These are phyloP conservation scores for Alternaria sp. DNA, from an alignment of 2,329 filamentous ascomycete species.

Conservation along the genomic window DNA sequence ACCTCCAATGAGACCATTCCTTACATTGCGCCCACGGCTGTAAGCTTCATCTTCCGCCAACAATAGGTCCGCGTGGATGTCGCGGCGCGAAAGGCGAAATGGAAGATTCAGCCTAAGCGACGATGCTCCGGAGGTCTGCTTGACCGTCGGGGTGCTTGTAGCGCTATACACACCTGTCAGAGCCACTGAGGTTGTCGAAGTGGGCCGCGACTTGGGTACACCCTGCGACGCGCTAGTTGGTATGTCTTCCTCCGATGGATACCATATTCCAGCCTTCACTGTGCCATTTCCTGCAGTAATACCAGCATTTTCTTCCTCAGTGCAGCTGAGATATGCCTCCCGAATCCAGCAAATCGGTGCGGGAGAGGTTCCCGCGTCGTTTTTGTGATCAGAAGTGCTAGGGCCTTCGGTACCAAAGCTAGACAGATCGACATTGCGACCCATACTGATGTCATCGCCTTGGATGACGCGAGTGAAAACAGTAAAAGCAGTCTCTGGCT, in stretches of 20 bases:
- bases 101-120: neutral
- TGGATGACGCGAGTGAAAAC: conserved; percentile 62
- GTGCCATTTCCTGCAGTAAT: conserved; percentile 58
- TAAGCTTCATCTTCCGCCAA: neutral
- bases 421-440: conserved; percentile 60
- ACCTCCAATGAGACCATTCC: conserved; percentile 4
- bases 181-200: neutral
- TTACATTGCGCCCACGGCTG: neutral
- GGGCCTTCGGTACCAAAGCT: conserved; percentile 67
- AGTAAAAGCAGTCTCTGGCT: conserved; percentile 59
- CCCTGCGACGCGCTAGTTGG: conserved; percentile 4
- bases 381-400: conserved; percentile 65
- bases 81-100: neutral
- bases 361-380: conserved; percentile 60
- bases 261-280: conserved; percentile 34
- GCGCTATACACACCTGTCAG: conserved; percentile 22
- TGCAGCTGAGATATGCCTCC: conserved; percentile 60
- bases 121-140: conserved; percentile 8
- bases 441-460: conserved; percentile 59
- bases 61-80: no score
- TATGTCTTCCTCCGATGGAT: conserved; percentile 12
- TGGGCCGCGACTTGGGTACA: neutral
- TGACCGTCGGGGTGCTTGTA: neutral
- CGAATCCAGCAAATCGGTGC: conserved; percentile 69
- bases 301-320: conserved; percentile 58